phyloP scores from a whole-genome alignment of 1,284 basidiomycete genomes.

The Leccinum fallax region DNA sequence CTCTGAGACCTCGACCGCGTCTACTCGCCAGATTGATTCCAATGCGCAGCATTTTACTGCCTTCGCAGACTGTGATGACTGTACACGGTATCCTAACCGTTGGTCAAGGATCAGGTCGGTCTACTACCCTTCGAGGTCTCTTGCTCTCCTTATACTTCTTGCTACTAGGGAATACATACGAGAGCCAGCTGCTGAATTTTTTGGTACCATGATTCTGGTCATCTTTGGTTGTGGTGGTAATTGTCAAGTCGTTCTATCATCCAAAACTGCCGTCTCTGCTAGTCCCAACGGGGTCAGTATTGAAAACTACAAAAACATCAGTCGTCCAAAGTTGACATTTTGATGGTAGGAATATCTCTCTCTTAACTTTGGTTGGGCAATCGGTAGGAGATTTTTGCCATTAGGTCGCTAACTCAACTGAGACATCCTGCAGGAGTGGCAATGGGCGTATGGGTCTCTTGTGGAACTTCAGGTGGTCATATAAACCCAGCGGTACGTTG shows the following conservation, averaged over 20 bases:
- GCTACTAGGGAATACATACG: constrained; percentile 46
- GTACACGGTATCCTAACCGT: constrained; percentile 46
- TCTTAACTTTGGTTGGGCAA: constrained; percentile 66
- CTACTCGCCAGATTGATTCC: constrained; percentile 7
- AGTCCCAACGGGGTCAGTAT: constrained; percentile 62
- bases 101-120: constrained; percentile 61
- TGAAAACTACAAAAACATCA: background rate
- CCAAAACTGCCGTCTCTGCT: constrained; percentile 49
- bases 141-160: background rate
- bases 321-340: constrained; percentile 1
- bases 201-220: constrained; percentile 68
- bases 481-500: too few species aligned
- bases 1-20: constrained; percentile 23
- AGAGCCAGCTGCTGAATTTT: constrained; percentile 69
- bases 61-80: constrained; percentile 31
- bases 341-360: constrained; percentile 55
- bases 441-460: too few species aligned
- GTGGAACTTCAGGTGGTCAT: too few species aligned
- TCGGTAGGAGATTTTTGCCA: constrained; percentile 42
- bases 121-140: background rate
- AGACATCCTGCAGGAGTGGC: background rate
- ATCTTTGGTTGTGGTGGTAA: constrained; percentile 67
- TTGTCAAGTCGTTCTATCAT: constrained; percentile 63
- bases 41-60: constrained; percentile 5
- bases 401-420: constrained; percentile 4